Conservation (phyloP, 805 yeast genomes). For the Cyberlindnera bimundalis region DNA sequence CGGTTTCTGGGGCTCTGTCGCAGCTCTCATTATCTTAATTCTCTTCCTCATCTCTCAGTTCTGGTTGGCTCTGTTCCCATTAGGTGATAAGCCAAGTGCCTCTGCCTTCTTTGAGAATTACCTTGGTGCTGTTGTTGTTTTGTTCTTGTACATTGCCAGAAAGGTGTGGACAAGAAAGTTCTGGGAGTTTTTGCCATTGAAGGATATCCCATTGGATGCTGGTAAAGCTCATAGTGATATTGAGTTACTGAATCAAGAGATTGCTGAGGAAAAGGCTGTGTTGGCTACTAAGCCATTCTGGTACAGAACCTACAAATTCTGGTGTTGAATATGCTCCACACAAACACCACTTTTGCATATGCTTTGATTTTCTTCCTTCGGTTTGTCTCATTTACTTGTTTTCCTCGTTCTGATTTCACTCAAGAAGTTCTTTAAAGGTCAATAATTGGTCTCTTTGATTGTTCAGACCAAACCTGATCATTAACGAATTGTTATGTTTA, state of each 20-base stretch:
- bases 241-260: constrained; percentile 52
- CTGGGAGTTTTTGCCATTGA: constrained; percentile 39
- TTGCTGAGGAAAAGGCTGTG: constrained; percentile 52
- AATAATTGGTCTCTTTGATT: no score
- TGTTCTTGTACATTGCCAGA: constrained; percentile 38
- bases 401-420: background rate
- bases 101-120: constrained; percentile 38
- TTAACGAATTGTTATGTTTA: no score
- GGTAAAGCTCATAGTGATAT: constrained; percentile 62
- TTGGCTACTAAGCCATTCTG: constrained; percentile 43
- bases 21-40: constrained; percentile 34
- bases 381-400: background rate
- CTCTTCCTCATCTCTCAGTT: constrained; percentile 42
- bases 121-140: constrained; percentile 40
- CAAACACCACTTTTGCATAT: background rate
- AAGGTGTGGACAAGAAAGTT: constrained; percentile 42
- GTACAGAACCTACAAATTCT: constrained; percentile 50
- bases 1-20: constrained; percentile 41
- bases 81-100: constrained; percentile 34
- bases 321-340: constrained; percentile 40
- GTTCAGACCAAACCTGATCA: background rate
- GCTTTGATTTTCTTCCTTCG: background rate
- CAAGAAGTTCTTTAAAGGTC: no score
- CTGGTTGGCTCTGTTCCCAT: constrained; percentile 46
- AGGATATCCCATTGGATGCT: constrained; percentile 55